A percentile compares a stretch with the other conserved stretches of the same genome.
Evolutionary conservation across 495 filamentous ascomycete genomes (phyloP).

Genomic region (Aspergillus indologenus): DNA sequence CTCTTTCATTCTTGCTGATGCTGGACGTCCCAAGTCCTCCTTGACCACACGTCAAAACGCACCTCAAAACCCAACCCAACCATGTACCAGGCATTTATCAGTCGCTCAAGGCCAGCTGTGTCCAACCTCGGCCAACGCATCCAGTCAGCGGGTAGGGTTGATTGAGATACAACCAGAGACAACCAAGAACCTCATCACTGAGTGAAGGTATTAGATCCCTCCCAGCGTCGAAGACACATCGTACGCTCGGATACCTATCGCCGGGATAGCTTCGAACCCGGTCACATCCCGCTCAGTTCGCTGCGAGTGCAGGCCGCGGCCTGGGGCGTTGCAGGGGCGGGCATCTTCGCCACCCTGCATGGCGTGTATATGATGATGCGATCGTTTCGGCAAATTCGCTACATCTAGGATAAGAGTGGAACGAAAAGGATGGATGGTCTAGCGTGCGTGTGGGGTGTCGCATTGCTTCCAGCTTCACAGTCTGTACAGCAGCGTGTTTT

Average conservation of each 20-base stretch:
- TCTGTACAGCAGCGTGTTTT: too few relatives aligned
- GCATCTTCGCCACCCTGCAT: slow-evolving; percentile 30
- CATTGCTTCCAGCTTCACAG: too few relatives aligned
- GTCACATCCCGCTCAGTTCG: slow-evolving; percentile 22
- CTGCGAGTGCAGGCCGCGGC: slow-evolving; percentile 30
- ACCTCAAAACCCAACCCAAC: not conserved
- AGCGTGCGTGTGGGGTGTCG: too few relatives aligned
- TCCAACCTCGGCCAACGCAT: slow-evolving; percentile 9
- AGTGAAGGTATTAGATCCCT: slow-evolving; percentile 5
- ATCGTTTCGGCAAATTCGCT: slow-evolving; percentile 30
- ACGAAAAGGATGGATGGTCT: not conserved
- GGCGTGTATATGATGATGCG: slow-evolving; percentile 31
- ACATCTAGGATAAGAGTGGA: slow-evolving; percentile 14
- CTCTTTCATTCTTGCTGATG: not conserved
- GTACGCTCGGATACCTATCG: not conserved
- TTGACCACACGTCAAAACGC: too few relatives aligned
- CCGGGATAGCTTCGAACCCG: not conserved
- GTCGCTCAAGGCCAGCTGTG: slow-evolving; percentile 13
- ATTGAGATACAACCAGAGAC: not conserved
- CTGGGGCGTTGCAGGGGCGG: slow-evolving; percentile 31
- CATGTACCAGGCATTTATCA: slow-evolving; percentile 20
- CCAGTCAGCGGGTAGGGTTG: slow-evolving; percentile 5
- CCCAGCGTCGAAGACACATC: not conserved
- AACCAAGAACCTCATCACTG: not conserved
- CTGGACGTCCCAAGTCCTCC: too few relatives aligned